Conservation (phyloP, 108 stramenopile genomes). For the Licmophora abbreviata region DNA sequence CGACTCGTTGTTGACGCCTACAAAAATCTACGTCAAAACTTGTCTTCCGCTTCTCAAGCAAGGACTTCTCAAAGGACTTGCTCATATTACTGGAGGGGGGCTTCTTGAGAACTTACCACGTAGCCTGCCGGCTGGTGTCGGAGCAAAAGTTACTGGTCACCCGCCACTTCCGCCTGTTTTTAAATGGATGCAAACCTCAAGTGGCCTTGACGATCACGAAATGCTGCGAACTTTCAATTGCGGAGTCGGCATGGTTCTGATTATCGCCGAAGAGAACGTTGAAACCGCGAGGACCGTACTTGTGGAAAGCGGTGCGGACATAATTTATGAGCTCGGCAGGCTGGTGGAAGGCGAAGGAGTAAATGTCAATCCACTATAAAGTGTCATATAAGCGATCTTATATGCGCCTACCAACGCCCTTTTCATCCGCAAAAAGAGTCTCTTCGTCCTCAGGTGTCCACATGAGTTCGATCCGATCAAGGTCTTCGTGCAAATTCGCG, state of each 20-base stretch:
- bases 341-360: conserved; percentile 48
- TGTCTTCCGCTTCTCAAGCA: conserved; percentile 82
- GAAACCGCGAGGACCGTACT: conserved; percentile 65
- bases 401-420: too few species aligned
- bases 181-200: conserved; percentile 87
- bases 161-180: conserved; percentile 85
- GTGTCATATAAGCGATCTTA: too few species aligned
- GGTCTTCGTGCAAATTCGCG: too few species aligned
- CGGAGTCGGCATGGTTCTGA: conserved; percentile 95
- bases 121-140: conserved; percentile 74
- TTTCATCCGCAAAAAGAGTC: too few species aligned
- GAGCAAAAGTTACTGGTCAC: conserved; percentile 82
- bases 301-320: conserved; percentile 52
- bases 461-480: too few species aligned
- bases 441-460: too few species aligned
- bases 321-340: conserved; percentile 65
- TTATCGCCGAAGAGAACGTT: conserved; percentile 62
- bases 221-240: conserved; percentile 97
- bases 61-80: conserved; percentile 79
- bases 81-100: conserved; percentile 98
- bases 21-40: conserved; percentile 91
- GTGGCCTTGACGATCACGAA: conserved; percentile 85
- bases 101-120: conserved; percentile 95
- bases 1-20: conserved; percentile 88
- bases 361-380: neutral